phyloP scores from a whole-genome alignment of 2,329 filamentous ascomycete genomes.

The Cladorrhinum sp. region DNA sequence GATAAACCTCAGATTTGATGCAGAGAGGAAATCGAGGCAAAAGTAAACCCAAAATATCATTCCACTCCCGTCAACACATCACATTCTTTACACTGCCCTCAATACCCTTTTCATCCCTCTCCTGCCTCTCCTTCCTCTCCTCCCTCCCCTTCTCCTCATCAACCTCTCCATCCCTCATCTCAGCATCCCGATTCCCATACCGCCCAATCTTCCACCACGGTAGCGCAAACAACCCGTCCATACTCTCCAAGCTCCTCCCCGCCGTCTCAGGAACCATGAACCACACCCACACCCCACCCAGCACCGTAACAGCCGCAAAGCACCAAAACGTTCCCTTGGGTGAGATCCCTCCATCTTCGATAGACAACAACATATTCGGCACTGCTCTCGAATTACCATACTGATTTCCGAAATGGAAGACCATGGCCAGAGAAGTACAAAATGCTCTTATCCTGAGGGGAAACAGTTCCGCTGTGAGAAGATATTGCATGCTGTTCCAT shows the following conservation, averaged over 20 bases:
- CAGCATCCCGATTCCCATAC: conserved; percentile 51
- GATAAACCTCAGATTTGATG: too few relatives aligned
- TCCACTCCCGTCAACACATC: too few relatives aligned
- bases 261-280: conserved; percentile 71
- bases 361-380: conserved; percentile 66
- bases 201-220: conserved; percentile 73
- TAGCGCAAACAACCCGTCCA: conserved; percentile 69
- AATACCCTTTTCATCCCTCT: background rate
- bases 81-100: background rate
- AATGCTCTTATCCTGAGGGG: conserved; percentile 70
- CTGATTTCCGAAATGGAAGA: conserved; percentile 74
- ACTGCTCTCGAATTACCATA: conserved; percentile 75
- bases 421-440: conserved; percentile 70
- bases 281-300: conserved; percentile 69
- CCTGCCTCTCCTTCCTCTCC: background rate
- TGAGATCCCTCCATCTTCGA: conserved; percentile 45
- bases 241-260: conserved; percentile 63
- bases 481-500: conserved; percentile 76
- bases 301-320: conserved; percentile 64
- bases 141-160: background rate
- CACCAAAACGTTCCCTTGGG: conserved; percentile 73
- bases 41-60: background rate
- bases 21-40: too few relatives aligned
- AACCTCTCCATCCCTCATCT: conserved; percentile 40
- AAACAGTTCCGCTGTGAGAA: conserved; percentile 75